Conservation (phyloP, 768 basidiomycete genomes). For the Gymnopilus junonius region DNA sequence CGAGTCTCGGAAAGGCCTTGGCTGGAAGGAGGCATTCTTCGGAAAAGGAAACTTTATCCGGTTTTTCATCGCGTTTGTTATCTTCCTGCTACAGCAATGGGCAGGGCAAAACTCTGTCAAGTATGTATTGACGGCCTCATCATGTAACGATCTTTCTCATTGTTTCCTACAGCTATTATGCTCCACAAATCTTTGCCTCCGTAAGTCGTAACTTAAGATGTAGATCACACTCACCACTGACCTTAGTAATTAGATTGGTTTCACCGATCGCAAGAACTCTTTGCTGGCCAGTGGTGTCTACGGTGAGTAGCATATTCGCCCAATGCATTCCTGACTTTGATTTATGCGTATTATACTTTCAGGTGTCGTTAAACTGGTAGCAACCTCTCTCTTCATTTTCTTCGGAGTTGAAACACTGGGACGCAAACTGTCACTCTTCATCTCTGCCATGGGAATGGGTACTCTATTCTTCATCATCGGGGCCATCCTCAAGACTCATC, state of each 20-base stretch:
- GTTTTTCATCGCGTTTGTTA: conserved; percentile 82
- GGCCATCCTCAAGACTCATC: conserved; percentile 80
- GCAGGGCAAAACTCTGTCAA: conserved; percentile 82
- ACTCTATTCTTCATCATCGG: conserved; percentile 82
- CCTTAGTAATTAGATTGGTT: conserved; percentile 58
- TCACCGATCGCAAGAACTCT: conserved; percentile 57
- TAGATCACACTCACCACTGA: background rate
- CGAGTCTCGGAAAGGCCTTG: conserved; percentile 65
- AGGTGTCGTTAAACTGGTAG: conserved; percentile 60
- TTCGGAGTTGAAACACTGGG: conserved; percentile 71
- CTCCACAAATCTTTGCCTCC: conserved; percentile 73
- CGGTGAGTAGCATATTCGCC: conserved; percentile 25
- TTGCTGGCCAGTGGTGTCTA: conserved; percentile 79
- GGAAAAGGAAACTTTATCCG: conserved; percentile 83
- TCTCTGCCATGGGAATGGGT: conserved; percentile 82
- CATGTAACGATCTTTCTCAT: background rate
- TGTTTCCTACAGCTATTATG: conserved; percentile 55
- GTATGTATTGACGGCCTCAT: conserved; percentile 27
- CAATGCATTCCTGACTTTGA: background rate
- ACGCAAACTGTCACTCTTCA: conserved; percentile 70
- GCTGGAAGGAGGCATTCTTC: conserved; percentile 72
- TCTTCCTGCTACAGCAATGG: conserved; percentile 85
- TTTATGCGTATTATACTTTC: background rate
- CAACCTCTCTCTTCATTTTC: conserved; percentile 69
- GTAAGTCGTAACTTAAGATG: conserved; percentile 36